A percentile compares a stretch with the other conserved stretches of the same genome.
phyloP scores from a whole-genome alignment of 495 filamentous ascomycete genomes.

The Penicillium bovifimosum region DNA sequence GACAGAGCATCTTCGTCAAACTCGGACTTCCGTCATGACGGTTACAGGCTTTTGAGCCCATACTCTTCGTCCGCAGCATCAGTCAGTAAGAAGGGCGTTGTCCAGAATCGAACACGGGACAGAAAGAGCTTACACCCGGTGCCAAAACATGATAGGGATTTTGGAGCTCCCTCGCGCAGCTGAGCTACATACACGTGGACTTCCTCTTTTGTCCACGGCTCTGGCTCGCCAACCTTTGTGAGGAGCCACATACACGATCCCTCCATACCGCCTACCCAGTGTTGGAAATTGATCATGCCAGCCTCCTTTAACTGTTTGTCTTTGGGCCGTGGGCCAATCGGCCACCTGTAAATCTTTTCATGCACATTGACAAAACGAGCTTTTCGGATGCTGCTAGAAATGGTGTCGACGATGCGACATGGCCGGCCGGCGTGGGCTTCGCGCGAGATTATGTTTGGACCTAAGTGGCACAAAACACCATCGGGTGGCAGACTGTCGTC shows the following conservation, averaged over 20 bases:
- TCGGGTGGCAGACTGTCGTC: conserved; percentile 33
- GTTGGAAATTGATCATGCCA: conserved; percentile 4
- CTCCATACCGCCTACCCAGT: conserved; percentile 17
- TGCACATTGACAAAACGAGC: conserved; percentile 29
- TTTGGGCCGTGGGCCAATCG: conserved; percentile 17
- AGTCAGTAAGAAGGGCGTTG: no score
- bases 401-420: background rate
- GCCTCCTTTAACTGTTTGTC: conserved; percentile 12
- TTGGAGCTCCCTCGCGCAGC: conserved; percentile 4
- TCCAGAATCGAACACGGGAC: no score
- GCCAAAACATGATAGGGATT: conserved; percentile 4
- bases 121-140: no score
- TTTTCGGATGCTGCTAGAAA: conserved; percentile 15
- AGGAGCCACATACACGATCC: conserved; percentile 11
- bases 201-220: conserved; percentile 10
- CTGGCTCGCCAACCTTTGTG: conserved; percentile 4
- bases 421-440: background rate
- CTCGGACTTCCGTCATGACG: no score
- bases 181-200: conserved; percentile 11
- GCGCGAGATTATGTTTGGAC: conserved; percentile 5
- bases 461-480: conserved; percentile 19
- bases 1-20: no score
- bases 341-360: conserved; percentile 13
- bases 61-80: no score
- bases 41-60: no score